phyloP scores from a whole-genome alignment of 345 rosid species.

The Camelina sativa region DNA sequence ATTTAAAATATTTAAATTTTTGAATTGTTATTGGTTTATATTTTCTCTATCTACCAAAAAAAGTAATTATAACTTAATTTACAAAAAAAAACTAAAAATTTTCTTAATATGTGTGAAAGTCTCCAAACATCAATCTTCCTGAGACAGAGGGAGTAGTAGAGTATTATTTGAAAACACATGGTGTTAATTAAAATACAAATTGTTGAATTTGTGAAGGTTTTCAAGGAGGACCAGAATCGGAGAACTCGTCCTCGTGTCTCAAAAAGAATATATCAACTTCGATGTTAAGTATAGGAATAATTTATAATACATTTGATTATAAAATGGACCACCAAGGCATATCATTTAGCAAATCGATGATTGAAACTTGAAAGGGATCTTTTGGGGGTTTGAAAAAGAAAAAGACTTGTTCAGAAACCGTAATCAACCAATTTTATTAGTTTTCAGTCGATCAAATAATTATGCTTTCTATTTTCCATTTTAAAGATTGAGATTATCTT shows the following conservation, averaged over 20 bases:
- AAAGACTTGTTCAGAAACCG: slow-evolving; percentile 17
- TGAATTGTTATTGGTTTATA: too few species aligned
- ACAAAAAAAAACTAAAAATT: too few species aligned
- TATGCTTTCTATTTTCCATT: neutral
- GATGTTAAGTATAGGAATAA: slow-evolving; percentile 3
- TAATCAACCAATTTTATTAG: slow-evolving; percentile 7
- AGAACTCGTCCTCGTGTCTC: slow-evolving; percentile 36
- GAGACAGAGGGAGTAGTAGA: too few species aligned
- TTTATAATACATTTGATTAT: neutral
- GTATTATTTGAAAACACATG: neutral
- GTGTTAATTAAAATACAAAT: neutral
- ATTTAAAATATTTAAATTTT: too few species aligned
- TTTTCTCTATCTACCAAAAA: too few species aligned
- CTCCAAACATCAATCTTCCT: too few species aligned
- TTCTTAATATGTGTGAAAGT: too few species aligned
- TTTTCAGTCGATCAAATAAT: neutral
- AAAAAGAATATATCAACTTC: slow-evolving; percentile 33
- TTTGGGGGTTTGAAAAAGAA: slow-evolving; percentile 13
- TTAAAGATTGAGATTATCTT: neutral
- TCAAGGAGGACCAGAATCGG: slow-evolving; percentile 27
- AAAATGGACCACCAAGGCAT: slow-evolving; percentile 28
- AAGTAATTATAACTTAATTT: too few species aligned
- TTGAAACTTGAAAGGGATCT: slow-evolving; percentile 19
- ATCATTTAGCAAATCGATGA: slow-evolving; percentile 29
- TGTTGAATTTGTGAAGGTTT: neutral